These are phyloP conservation scores for Diutina neorugosa DNA, from an alignment of 1,139 yeast species.

Conservation along the genomic window DNA sequence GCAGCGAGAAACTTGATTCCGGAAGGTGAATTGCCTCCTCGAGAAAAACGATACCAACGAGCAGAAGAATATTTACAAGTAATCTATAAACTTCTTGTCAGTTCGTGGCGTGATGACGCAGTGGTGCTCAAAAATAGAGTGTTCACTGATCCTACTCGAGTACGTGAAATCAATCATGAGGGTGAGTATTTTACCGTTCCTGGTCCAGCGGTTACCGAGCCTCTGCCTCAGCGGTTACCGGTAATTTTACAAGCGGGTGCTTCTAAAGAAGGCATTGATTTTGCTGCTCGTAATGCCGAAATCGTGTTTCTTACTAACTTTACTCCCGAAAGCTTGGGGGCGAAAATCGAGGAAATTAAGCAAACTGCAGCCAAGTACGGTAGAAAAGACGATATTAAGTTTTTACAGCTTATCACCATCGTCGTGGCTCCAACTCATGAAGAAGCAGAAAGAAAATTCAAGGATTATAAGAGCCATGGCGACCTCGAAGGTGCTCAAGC, in stretches of 20 bases:
- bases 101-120: conserved; percentile 38
- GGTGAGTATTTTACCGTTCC: conserved; percentile 31
- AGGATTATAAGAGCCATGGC: conserved; percentile 20
- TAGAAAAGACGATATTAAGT: conserved; percentile 23
- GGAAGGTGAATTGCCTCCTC: conserved; percentile 23
- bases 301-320: conserved; percentile 23
- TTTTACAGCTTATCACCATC: conserved; percentile 21
- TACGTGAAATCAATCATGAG: conserved; percentile 27
- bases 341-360: conserved; percentile 18
- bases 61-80: conserved; percentile 32
- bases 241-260: conserved; percentile 38
- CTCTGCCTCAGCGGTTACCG: conserved; percentile 34
- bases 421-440: conserved; percentile 24
- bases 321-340: conserved; percentile 18
- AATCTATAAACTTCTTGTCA: conserved; percentile 24
- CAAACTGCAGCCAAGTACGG: conserved; percentile 19
- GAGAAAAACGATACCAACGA: conserved; percentile 26
- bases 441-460: conserved; percentile 20
- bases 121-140: conserved; percentile 21
- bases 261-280: conserved; percentile 27
- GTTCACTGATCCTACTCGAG: conserved; percentile 25
- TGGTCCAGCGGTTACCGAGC: conserved; percentile 31
- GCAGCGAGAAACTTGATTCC: conserved; percentile 27
- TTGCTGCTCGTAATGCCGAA: conserved; percentile 37
- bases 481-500: conserved; percentile 30